Base-by-base conservation (phyloP, 2,329 filamentous ascomycete species). In the Sarocladium brachiariae region DNA sequence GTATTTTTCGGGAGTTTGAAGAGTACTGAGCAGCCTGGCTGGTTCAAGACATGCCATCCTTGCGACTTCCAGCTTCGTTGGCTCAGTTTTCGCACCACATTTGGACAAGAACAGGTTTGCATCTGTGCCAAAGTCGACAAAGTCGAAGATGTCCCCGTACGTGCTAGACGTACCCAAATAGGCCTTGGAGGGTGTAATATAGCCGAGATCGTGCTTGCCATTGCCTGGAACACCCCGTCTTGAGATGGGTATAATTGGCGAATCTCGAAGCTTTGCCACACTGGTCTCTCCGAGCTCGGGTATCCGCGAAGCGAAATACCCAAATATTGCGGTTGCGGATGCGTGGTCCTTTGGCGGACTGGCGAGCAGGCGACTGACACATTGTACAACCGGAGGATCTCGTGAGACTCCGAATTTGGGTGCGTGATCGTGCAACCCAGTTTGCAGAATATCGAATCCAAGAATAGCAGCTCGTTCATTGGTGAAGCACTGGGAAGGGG, bases 81-180 rank as follows among this genome's bases (percentile, higher is more conserved):
- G 93, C 65, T 99, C 92, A 55, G 81, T 84, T 67, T 95, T 96
- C 2, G 90, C 92, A 9, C 93, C 93, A 56, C 91, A 89, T 55
- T 88, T 87, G 58, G 90, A 80, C 16, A 99, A 71, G 61, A 99
- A 99, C 0, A 86, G 75, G 60, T 97, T 97, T 2, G 89, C 92
- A 62, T 92, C 84, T 30, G 77, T 71, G 0, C 92, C 90, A 69
- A 96, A 99, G 63, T 97, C 88, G 13, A 97, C 91, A 66, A 96
- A 99, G 63, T 97, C 90, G 57, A 99, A 96, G 27, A 99, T 95
- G 27, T 95, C 87, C 10, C 82, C 86, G 60, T 95, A 99, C 7
- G 74, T 76, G 2, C 70, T 65, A 5, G 77, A 82, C 24, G 57
- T 84, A 8, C 93, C 93, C 2, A 99, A 75, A 64, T 96, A 99